Evolutionary conservation across 495 filamentous ascomycete genomes (phyloP).

Genomic region (Filosporella fistucella): DNA sequence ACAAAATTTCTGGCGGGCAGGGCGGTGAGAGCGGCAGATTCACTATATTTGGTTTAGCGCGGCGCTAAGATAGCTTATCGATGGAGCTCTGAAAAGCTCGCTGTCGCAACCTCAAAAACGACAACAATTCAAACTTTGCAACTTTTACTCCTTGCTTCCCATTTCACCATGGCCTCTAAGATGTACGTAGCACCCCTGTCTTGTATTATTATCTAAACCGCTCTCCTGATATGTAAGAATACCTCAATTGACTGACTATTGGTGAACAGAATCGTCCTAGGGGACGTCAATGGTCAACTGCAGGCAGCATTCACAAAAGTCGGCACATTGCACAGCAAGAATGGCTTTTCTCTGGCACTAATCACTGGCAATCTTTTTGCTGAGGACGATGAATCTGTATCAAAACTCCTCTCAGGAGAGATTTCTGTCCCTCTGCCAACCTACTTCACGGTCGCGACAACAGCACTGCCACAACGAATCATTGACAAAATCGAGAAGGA

Average conservation of each 20-base stretch:
- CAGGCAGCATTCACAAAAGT: conserved; percentile 72
- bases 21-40: conserved; percentile 5
- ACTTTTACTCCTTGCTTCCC: conserved; percentile 1
- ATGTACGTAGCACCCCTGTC: conserved; percentile 47
- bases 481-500: conserved; percentile 65
- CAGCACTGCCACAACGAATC: conserved; percentile 60
- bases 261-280: conserved; percentile 66
- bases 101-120: background rate
- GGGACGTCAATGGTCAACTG: conserved; percentile 72
- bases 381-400: conserved; percentile 53
- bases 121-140: background rate
- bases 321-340: conserved; percentile 72
- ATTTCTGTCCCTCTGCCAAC: conserved; percentile 72
- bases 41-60: conserved; percentile 2
- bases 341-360: conserved; percentile 79
- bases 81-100: conserved; percentile 4
- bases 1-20: too few species aligned
- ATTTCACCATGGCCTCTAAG: conserved; percentile 58
- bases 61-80: conserved; percentile 5
- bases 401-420: conserved; percentile 61
- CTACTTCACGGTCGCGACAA: conserved; percentile 78
- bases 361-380: conserved; percentile 79
- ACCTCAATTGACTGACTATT: conserved; percentile 3
- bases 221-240: background rate
- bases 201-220: background rate